phyloP scores from a whole-genome alignment of 1,284 basidiomycete species.

The Schizophyllum amplum region DNA sequence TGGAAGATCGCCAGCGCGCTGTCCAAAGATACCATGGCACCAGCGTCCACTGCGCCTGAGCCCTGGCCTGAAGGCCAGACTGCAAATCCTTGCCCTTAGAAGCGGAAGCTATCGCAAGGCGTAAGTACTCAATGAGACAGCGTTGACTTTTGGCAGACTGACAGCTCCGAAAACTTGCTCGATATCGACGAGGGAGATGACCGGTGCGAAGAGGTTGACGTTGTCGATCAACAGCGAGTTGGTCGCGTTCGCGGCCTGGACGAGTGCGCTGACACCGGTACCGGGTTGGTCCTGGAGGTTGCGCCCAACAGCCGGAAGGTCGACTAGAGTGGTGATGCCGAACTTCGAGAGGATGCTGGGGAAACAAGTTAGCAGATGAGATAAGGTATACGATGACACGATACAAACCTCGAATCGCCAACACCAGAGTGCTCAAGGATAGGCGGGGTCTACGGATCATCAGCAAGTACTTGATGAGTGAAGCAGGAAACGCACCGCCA shows the following conservation, averaged over 20 bases:
- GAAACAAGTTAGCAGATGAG: background rate
- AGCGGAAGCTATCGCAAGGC: background rate
- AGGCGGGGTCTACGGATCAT: constrained; percentile 2
- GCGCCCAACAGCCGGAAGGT: constrained; percentile 20
- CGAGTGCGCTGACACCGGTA: constrained; percentile 15
- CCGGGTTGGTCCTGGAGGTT: constrained; percentile 18
- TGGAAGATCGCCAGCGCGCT: background rate
- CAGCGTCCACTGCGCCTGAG: background rate
- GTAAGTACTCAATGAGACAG: background rate
- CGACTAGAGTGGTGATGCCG: constrained; percentile 15
- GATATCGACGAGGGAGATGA: constrained; percentile 19
- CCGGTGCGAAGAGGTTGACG: constrained; percentile 17
- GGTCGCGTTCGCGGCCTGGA: constrained; percentile 7
- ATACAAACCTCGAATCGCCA: constrained; percentile 12
- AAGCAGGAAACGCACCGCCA: constrained; percentile 1
- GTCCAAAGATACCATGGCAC: background rate
- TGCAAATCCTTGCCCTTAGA: background rate
- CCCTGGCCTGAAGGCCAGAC: background rate
- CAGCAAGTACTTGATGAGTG: too few relatives aligned
- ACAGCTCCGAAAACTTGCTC: constrained; percentile 16
- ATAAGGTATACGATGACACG: background rate
- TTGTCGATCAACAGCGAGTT: constrained; percentile 12
- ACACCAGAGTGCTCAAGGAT: constrained; percentile 21
- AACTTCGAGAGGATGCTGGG: constrained; percentile 10
- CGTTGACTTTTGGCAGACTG: background rate